Conservation (phyloP, 2,329 filamentous ascomycete genomes). For the Ceratocystis huliohia region DNA sequence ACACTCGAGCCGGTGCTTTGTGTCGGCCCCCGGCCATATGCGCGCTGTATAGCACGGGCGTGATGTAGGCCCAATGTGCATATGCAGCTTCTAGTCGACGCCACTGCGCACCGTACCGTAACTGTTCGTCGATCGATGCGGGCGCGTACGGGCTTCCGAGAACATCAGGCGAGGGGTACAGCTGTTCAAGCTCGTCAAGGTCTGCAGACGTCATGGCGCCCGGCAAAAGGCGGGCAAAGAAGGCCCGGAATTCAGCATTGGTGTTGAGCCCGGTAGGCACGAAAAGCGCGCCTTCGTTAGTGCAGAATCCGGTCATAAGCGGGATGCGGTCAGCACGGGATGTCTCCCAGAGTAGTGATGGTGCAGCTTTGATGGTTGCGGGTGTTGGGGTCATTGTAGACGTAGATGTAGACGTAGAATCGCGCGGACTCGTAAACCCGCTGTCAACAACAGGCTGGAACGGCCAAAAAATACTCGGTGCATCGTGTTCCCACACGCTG, state of each 20-base stretch:
- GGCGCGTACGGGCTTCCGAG: conserved; percentile 30
- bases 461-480: conserved; percentile 39
- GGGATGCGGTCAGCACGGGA: conserved; percentile 38
- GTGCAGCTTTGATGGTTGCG: conserved; percentile 33
- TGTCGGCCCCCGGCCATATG: conserved; percentile 26
- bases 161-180: conserved; percentile 49
- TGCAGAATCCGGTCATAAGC: conserved; percentile 53
- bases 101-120: conserved; percentile 39
- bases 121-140: conserved; percentile 27
- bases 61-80: conserved; percentile 51
- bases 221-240: conserved; percentile 52
- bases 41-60: conserved; percentile 49
- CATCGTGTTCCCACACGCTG: neutral
- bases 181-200: conserved; percentile 39
- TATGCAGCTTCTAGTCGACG: conserved; percentile 48
- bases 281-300: conserved; percentile 56
- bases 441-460: conserved; percentile 58
- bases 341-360: conserved; percentile 27
- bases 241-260: conserved; percentile 41
- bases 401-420: conserved; percentile 32
- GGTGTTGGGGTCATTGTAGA: conserved; percentile 25
- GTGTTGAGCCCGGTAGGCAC: conserved; percentile 39
- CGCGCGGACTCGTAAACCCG: conserved; percentile 31
- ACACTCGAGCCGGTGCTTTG: conserved; percentile 35
- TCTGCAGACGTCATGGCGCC: conserved; percentile 39